Evolutionary conservation across 352 stramenopile species (phyloP).

Genomic region (Pythium angustatum): DNA sequence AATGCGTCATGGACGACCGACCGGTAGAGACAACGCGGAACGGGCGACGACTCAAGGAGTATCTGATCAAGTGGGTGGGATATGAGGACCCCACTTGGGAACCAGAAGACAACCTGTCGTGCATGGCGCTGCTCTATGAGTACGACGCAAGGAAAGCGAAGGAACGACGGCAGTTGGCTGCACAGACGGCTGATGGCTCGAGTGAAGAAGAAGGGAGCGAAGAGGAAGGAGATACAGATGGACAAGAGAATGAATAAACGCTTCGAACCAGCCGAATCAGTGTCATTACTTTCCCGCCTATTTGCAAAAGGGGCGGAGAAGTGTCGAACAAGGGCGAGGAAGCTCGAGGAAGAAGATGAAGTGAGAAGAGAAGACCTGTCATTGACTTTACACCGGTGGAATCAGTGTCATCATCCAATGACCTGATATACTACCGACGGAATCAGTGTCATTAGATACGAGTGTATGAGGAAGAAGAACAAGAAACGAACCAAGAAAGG

Average conservation of each 20-base stretch:
- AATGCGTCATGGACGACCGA: conserved; percentile 9
- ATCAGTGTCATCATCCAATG: no score
- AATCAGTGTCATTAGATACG: background rate
- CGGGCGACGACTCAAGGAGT: conserved; percentile 26
- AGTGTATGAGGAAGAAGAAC: background rate
- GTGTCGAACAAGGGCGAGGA: no score
- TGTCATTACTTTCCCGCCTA: no score
- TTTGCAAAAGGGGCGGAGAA: no score
- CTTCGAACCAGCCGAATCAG: background rate
- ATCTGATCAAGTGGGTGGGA: conserved; percentile 30
- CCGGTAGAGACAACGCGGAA: conserved; percentile 6
- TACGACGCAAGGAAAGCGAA: conserved; percentile 12
- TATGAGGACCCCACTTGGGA: conserved; percentile 28
- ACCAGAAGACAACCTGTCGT: conserved; percentile 24
- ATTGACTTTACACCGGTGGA: no score
- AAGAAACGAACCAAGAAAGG: background rate
- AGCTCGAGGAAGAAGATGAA: no score
- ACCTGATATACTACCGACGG: background rate
- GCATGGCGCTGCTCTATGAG: conserved; percentile 21
- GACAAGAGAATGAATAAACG: background rate
- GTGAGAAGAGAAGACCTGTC: no score
- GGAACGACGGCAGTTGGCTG: conserved; percentile 5
- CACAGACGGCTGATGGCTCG: conserved; percentile 18
- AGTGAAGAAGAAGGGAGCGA: conserved; percentile 1
- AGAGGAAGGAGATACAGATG: conserved; percentile 10